These are phyloP conservation scores for Meira nashicola DNA, from an alignment of 1,284 basidiomycete genomes.

Conservation along the genomic window DNA sequence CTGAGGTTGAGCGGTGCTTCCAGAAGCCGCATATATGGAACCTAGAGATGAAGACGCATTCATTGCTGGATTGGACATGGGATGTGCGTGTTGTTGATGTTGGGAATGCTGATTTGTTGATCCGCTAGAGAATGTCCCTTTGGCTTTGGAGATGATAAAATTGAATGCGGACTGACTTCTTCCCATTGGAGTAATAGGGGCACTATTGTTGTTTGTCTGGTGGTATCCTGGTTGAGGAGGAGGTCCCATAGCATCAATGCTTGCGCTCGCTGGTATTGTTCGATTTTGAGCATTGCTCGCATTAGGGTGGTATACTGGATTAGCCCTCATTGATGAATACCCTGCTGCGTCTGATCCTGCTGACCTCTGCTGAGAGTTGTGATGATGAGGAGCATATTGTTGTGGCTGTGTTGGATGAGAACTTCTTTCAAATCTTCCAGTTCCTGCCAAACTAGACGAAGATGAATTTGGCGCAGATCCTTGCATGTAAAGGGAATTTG, in stretches of 20 bases:
- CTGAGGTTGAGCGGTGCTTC: background rate
- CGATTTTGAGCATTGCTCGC: background rate
- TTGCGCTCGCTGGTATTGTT: background rate
- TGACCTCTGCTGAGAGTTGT: background rate
- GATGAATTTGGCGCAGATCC: background rate
- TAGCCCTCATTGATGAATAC: too few relatives aligned
- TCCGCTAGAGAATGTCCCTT: constrained; percentile 37
- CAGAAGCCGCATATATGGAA: background rate
- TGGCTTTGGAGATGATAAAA: constrained; percentile 44
- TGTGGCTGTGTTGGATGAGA: background rate
- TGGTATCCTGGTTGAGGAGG: background rate
- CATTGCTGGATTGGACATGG: background rate
- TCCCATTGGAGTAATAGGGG: constrained; percentile 17
- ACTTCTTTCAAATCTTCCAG: background rate
- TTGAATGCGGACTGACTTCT: constrained; percentile 44
- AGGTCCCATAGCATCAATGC: background rate
- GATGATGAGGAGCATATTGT: background rate
- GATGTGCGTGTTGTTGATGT: constrained; percentile 17
- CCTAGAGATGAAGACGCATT: background rate
- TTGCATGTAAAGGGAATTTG: too few relatives aligned
- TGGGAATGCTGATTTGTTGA: constrained; percentile 27
- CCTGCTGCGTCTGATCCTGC: background rate
- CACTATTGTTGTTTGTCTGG: background rate
- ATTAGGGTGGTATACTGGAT: too few relatives aligned
- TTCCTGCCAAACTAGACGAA: background rate